Evolutionary conservation across 2,329 filamentous ascomycete species (phyloP).

Genomic region (Fusarium foetens): DNA sequence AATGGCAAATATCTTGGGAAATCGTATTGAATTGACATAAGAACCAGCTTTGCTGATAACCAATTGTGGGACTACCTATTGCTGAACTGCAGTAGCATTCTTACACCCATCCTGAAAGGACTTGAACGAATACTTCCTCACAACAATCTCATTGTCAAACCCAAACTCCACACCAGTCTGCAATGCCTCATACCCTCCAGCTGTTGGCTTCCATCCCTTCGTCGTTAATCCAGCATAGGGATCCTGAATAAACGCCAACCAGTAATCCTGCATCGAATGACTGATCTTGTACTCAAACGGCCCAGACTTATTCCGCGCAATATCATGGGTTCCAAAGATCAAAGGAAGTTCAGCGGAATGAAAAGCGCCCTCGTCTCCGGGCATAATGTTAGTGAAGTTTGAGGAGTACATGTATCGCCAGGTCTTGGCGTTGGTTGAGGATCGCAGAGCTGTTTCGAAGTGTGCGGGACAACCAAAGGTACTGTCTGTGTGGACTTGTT

Average conservation of each 20-base stretch:
- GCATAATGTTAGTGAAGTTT: constrained; percentile 20
- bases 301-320: background rate
- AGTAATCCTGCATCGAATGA: constrained; percentile 6
- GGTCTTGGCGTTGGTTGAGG: background rate
- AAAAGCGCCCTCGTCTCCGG: background rate
- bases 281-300: constrained; percentile 9
- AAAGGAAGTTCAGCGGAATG: constrained; percentile 6
- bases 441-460: constrained; percentile 1
- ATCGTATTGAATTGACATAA: fast-evolving
- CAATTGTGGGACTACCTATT: background rate
- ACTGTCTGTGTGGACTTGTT: background rate
- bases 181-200: background rate
- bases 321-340: constrained; percentile 6
- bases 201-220: constrained; percentile 1
- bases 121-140: background rate
- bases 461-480: background rate
- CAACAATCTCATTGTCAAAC: background rate
- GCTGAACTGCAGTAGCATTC: background rate
- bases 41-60: fast-evolving
- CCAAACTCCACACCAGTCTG: constrained; percentile 1
- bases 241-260: background rate
- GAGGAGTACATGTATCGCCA: constrained; percentile 16
- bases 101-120: background rate
- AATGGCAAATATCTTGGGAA: fast-evolving
- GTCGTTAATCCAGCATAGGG: background rate